Base-by-base conservation (phyloP, 495 filamentous ascomycete species). In the Trichocladium uniseriatum region DNA sequence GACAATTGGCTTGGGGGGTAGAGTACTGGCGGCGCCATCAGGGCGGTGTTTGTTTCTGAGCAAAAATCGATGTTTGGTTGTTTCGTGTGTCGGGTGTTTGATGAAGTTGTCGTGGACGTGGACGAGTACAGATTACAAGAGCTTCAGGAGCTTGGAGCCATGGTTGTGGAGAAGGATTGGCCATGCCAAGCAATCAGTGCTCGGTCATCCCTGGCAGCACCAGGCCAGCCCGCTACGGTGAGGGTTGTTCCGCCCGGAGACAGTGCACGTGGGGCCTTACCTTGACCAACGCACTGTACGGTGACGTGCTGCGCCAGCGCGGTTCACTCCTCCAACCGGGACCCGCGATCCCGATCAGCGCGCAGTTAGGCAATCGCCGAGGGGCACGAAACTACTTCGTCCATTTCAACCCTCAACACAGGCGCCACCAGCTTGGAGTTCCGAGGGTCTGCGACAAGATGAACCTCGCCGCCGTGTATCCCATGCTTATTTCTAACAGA, bases 11-110 rank as follows among this genome's bases (percentile, higher is more conserved):
- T 61, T 6, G 73, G 72, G 7, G 74, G 68, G 37, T 72, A 69
- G 38, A 77, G 63, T 10, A 77, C 59, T 18, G 75, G 74, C 16
- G 71, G 72, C 15, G 66, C 69, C 75, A 78, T 78, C 18, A 6
- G 13, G 4, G 13, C 31, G 31, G 5, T 10, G 13, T 3, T 32
- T 5, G 3, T 32, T 3, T 5, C 3, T 32, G 31, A 10, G 10
- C 10, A 10, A 32, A 27, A 39, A 11, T 3, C 3, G 37, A 39
- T 9, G 37, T 39, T 39, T 39, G 37, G 20, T 39, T 29, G 16
- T 27, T 27, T 27, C 24, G 24, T 8, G 14, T 31, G 45, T 28
- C 15, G 22, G 27, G 5, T 38, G 24, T 20, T 22, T 10, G 5
- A 41, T 38, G 18, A 10, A 29, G 11, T 39, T 24, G 16, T 31